Evolutionary conservation across 305 asterid species (phyloP).

Genomic region (Fraxinus floribunda): DNA sequence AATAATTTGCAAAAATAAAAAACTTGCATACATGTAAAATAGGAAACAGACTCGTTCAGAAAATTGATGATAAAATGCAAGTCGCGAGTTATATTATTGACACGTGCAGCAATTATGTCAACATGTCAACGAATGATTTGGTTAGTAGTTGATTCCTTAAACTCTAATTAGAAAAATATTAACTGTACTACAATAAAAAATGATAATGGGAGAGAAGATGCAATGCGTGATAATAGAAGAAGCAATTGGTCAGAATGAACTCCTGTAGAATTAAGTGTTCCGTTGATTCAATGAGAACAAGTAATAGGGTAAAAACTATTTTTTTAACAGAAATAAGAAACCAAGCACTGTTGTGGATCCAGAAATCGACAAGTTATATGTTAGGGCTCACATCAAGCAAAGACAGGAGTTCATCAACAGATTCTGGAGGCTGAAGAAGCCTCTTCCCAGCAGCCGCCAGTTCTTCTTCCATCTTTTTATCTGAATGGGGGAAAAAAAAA

Average conservation of each 20-base stretch:
- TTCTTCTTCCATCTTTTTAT: slow-evolving; percentile 51
- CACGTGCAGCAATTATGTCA: not conserved
- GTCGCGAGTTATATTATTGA: not conserved
- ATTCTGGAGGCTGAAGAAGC: slow-evolving; percentile 61
- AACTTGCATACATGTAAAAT: not conserved
- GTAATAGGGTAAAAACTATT: not conserved
- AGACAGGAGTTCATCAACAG: slow-evolving; percentile 54
- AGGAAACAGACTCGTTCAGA: not conserved
- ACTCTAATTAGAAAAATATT: not conserved
- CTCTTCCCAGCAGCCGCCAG: slow-evolving; percentile 58
- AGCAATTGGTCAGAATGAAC: not conserved
- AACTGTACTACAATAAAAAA: not conserved
- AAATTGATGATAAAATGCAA: not conserved
- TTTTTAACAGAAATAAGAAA: slow-evolving; percentile 7
- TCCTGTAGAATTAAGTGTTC: not conserved
- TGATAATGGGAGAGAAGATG: not conserved
- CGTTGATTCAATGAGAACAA: slow-evolving; percentile 1
- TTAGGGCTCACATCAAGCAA: slow-evolving; percentile 72
- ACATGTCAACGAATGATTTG: not conserved
- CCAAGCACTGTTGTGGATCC: not conserved
- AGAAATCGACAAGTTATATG: not conserved
- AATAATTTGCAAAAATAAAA: not conserved
- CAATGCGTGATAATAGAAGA: not conserved
- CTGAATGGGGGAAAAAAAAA: slow-evolving; percentile 14
- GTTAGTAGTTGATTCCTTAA: not conserved